A percentile compares a stretch with the other conserved stretches of the same genome.
phyloP scores from a whole-genome alignment of 345 rosid species.

The Sisymbrium altissimum region DNA sequence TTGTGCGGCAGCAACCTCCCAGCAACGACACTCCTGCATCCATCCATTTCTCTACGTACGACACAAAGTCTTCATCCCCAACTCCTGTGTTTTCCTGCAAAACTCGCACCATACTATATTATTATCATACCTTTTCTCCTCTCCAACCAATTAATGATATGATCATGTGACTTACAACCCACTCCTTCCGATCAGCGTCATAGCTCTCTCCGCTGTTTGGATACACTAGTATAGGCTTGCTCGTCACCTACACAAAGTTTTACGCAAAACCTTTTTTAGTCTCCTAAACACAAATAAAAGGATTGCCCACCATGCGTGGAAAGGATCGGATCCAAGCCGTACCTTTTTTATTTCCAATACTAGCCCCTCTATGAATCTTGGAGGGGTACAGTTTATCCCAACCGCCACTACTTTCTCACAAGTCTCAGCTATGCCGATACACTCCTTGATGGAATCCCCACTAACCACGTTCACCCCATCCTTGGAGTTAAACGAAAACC shows the following conservation, averaged over 20 bases:
- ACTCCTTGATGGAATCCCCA: conserved; percentile 66
- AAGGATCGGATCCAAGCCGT: not conserved
- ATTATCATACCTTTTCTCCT: not conserved
- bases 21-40: conserved; percentile 65
- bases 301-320: not conserved
- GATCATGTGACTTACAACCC: conserved; percentile 57
- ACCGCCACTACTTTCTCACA: conserved; percentile 66
- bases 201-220: conserved; percentile 84
- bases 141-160: not conserved
- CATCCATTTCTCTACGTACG: conserved; percentile 63
- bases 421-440: conserved; percentile 57
- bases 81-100: conserved; percentile 74
- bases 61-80: conserved; percentile 65
- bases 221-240: conserved; percentile 67
- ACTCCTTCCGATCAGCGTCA: conserved; percentile 56
- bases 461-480: conserved; percentile 74
- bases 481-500: conserved; percentile 78
- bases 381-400: conserved; percentile 87
- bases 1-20: conserved; percentile 73
- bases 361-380: conserved; percentile 65
- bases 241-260: conserved; percentile 56
- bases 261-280: not conserved
- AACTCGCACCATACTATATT: not conserved
- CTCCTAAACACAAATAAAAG: not conserved
- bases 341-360: conserved; percentile 56